These are phyloP conservation scores for Scytalidium lignicola DNA, from an alignment of 2,329 filamentous ascomycete genomes.

Conservation along the genomic window DNA sequence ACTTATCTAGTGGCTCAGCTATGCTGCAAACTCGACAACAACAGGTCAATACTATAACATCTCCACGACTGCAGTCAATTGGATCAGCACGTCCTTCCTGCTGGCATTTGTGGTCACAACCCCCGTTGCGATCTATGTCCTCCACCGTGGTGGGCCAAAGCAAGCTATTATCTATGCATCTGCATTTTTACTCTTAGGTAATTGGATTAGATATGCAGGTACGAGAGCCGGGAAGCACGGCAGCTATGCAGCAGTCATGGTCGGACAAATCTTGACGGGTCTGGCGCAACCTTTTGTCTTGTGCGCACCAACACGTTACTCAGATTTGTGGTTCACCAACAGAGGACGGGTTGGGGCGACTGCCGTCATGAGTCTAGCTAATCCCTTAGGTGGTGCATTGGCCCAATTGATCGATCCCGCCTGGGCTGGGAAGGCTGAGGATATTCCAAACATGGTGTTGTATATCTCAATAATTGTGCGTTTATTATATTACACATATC, in stretches of 20 bases:
- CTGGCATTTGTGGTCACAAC: conserved; percentile 74
- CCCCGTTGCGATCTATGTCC: conserved; percentile 68
- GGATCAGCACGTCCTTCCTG: conserved; percentile 83
- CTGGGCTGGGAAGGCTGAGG: conserved; percentile 54
- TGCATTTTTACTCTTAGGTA: conserved; percentile 70
- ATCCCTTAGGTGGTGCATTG: conserved; percentile 83
- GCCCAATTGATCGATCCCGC: conserved; percentile 83
- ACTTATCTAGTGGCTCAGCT: conserved; percentile 76
- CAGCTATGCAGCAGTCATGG: conserved; percentile 72
- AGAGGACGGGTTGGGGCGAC: conserved; percentile 81
- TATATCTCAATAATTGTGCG: conserved; percentile 78
- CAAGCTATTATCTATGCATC: conserved; percentile 70
- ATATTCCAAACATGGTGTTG: conserved; percentile 77
- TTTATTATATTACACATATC: conserved; percentile 8
- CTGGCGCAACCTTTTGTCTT: conserved; percentile 90
- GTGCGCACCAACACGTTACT: conserved; percentile 83
- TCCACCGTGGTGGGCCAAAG: conserved; percentile 74
- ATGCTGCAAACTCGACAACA: conserved; percentile 73
- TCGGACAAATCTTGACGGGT: conserved; percentile 86
- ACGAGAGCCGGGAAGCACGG: conserved; percentile 48
- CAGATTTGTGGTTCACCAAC: conserved; percentile 90
- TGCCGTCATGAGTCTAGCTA: conserved; percentile 77
- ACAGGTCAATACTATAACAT: conserved; percentile 73
- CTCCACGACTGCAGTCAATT: conserved; percentile 75
- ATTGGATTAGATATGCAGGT: conserved; percentile 86